Base-by-base conservation (phyloP, 805 yeast genomes). In the Zygoascus ofunaensis region DNA sequence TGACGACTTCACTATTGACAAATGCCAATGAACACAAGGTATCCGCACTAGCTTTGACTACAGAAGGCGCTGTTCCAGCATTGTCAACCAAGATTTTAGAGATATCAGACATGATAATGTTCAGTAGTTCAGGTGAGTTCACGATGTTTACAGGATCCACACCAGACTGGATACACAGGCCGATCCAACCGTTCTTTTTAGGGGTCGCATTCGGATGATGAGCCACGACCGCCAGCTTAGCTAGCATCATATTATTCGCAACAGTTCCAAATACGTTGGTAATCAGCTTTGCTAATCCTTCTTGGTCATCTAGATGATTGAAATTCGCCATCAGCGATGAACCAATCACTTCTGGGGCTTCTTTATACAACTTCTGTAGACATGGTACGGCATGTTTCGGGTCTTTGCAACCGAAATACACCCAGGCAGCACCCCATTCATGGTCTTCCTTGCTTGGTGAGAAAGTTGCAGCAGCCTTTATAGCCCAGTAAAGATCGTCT, bases 101-200 rank as follows among this genome's bases (percentile, higher is more conserved):
- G 10, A 26, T 12, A 26, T 26, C 10, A 12, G 10, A 8, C 10
- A 26, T 7, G 10, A 26, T 26, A 8, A 7, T 26, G 12, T 7
- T 12, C 30, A 26, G 12, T 12, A 26, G 30, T 8, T 7, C 47
- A 35, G 61, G 33, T 3, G 46, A 44, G 0, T 51, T 28, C 2
- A 82, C 74, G 26, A 86, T 58, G 1, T 54, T 51, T 14, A 82
- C 82, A 2, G 95, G 85, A 57, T 89, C 94, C 24, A 72, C 54
- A 1, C 63, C 56, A 5, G 82, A 72, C 38, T 74, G 66, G 54
- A 80, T 74, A 32, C 79, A 79, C 35, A 87, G 62, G 0, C 83
- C 83, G 28, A 87, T 82, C 97, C 97, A 90, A 1, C 82, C 80
- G 48, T 73, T 64, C 58, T 68, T 64, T 26, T 26, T 26, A 49